Evolutionary conservation across 208 protist genomes (phyloP).

Genomic region (Trichomonas gallinae): DNA sequence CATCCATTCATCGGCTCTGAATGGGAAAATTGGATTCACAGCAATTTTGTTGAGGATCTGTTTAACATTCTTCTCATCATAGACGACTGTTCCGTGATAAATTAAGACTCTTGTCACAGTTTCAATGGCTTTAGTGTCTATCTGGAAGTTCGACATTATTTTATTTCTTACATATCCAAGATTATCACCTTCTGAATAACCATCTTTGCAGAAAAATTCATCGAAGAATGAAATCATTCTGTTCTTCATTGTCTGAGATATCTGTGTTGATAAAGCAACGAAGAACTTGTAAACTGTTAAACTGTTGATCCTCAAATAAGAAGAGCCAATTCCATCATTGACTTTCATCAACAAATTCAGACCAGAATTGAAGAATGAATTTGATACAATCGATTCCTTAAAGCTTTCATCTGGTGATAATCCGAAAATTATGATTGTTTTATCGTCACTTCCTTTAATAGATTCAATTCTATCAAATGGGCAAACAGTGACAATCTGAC

Average conservation of each 20-base stretch:
- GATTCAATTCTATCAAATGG: neutral
- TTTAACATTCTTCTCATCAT: neutral
- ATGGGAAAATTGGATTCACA: neutral
- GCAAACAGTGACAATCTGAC: neutral
- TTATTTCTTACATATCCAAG: neutral
- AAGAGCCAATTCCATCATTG: neutral
- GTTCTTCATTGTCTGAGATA: neutral
- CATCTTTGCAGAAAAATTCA: neutral
- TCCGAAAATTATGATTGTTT: neutral
- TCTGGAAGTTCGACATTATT: neutral
- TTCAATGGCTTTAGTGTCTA: neutral
- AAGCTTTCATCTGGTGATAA: neutral
- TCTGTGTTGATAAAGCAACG: neutral
- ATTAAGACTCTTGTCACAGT: neutral
- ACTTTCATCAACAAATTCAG: neutral
- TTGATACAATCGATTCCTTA: neutral
- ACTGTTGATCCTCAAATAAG: neutral
- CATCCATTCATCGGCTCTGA: neutral
- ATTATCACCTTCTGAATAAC: neutral
- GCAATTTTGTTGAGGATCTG: neutral
- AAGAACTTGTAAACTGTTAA: neutral
- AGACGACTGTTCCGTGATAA: neutral
- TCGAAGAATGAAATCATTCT: neutral
- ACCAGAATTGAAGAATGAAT: neutral
- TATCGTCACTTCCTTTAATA: neutral